Evolutionary conservation across 116 monocot species (phyloP).

Genomic region (Posidonia oceanica): DNA sequence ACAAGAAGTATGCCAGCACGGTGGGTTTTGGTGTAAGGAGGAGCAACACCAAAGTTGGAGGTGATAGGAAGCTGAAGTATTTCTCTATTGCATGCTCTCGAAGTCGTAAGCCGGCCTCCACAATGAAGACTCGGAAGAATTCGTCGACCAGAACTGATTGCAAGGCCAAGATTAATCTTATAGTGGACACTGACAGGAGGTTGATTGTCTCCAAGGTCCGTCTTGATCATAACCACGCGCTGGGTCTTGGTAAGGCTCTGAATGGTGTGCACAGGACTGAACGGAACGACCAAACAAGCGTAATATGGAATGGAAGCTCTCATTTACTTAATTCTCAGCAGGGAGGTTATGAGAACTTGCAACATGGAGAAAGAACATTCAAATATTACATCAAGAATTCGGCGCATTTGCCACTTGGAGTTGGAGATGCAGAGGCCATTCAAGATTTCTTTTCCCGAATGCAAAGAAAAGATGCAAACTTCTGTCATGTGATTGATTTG

Average conservation of each 20-base stretch:
- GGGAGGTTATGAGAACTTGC: conserved; percentile 7
- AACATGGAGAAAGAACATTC: background rate
- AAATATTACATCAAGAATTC: background rate
- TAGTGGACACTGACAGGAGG: conserved; percentile 32
- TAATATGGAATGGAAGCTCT: background rate
- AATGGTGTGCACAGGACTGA: conserved; percentile 20
- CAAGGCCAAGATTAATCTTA: conserved; percentile 43
- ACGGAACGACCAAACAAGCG: background rate
- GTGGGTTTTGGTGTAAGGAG: conserved; percentile 33
- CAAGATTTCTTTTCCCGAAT: conserved; percentile 12
- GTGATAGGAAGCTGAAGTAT: conserved; percentile 32
- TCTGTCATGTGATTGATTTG: conserved; percentile 22
- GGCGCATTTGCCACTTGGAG: background rate
- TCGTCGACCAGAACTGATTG: conserved; percentile 37
- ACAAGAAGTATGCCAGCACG: conserved; percentile 35
- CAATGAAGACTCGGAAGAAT: conserved; percentile 10
- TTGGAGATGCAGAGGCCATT: conserved; percentile 17
- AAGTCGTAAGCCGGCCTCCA: conserved; percentile 25
- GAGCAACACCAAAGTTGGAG: conserved; percentile 24
- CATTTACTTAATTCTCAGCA: background rate
- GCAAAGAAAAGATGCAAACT: conserved; percentile 7
- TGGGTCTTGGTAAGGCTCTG: conserved; percentile 17
- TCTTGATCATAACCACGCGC: conserved; percentile 54
- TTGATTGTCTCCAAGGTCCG: conserved; percentile 32
- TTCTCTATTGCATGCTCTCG: conserved; percentile 37